These are phyloP conservation scores for Pittosporum tobira DNA, from an alignment of 129 eudicot genomes.

Conservation along the genomic window DNA sequence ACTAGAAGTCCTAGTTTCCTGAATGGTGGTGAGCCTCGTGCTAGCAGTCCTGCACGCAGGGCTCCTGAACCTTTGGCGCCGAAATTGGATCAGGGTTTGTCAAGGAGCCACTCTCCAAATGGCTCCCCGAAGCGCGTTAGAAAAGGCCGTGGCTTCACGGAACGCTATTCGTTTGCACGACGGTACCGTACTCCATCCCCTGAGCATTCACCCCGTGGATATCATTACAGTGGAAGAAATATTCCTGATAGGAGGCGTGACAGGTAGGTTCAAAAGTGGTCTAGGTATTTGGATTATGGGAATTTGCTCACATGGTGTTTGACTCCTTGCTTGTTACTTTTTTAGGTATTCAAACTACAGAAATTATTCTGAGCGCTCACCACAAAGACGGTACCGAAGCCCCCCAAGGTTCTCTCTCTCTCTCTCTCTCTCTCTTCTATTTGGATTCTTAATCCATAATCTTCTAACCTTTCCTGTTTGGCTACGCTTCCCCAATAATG, in stretches of 20 bases:
- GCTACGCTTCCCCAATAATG: too few species aligned
- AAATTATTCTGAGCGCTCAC: constrained; percentile 57
- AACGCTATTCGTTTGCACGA: constrained; percentile 70
- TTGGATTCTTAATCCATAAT: too few species aligned
- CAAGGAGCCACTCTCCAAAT: constrained; percentile 64
- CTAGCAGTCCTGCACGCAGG: constrained; percentile 23
- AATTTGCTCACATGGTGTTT: not conserved
- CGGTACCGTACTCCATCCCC: constrained; percentile 84
- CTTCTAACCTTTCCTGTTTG: too few species aligned
- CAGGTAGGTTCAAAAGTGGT: constrained; percentile 32
- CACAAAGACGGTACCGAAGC: constrained; percentile 57
- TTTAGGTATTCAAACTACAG: constrained; percentile 60
- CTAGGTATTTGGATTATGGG: not conserved
- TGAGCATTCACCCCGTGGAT: constrained; percentile 53
- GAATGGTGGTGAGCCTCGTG: constrained; percentile 15
- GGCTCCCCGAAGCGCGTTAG: constrained; percentile 76
- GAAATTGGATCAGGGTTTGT: constrained; percentile 19
- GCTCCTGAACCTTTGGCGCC: constrained; percentile 29
- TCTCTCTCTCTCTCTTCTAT: not conserved
- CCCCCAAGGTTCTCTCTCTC: constrained; percentile 67
- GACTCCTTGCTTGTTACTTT: constrained; percentile 8
- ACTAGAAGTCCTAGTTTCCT: constrained; percentile 22
- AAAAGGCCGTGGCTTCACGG: constrained; percentile 94
- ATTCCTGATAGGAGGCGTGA: constrained; percentile 49
- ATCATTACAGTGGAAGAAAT: constrained; percentile 50